phyloP scores from a whole-genome alignment of 1,284 basidiomycete genomes.

The Heliocybe sulcata region DNA sequence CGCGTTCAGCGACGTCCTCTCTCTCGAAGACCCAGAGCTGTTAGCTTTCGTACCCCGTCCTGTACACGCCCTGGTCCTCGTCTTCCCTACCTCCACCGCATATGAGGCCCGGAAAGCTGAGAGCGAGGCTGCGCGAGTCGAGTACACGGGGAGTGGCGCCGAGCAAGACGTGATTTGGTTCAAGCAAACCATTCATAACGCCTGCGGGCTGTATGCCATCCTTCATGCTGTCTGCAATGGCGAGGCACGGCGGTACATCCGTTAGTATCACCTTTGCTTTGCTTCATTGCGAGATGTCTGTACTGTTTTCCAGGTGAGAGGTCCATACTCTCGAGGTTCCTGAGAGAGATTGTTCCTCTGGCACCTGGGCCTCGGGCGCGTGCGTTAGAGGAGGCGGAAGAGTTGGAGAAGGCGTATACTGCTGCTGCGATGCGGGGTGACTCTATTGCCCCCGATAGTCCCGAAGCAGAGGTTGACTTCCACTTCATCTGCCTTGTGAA shows the following conservation, averaged over 20 bases:
- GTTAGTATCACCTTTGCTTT: constrained; percentile 11
- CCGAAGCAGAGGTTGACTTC: constrained; percentile 21
- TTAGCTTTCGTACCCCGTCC: constrained; percentile 33
- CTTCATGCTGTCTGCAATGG: constrained; percentile 25
- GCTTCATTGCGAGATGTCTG: neutral
- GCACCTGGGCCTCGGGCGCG: constrained; percentile 19
- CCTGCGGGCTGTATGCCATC: constrained; percentile 27
- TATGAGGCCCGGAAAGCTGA: constrained; percentile 15
- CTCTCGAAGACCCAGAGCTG: constrained; percentile 32
- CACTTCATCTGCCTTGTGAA: constrained; percentile 26
- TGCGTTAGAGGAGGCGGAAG: constrained; percentile 22
- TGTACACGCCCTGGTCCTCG: constrained; percentile 33
- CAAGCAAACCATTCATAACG: constrained; percentile 26
- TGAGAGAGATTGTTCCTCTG: constrained; percentile 6
- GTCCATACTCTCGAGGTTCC: neutral
- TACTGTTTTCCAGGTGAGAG: neutral
- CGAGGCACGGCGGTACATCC: constrained; percentile 15
- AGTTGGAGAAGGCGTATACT: constrained; percentile 21
- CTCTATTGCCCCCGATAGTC: constrained; percentile 15
- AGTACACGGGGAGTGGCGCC: constrained; percentile 22
- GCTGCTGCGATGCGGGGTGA: constrained; percentile 20
- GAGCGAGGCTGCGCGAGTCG: constrained; percentile 15
- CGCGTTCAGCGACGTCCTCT: constrained; percentile 37
- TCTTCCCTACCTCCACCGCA: constrained; percentile 27
- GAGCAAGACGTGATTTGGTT: constrained; percentile 25